Base-by-base conservation (phyloP, 2,329 filamentous ascomycete species). In the Alternaria sp. region DNA sequence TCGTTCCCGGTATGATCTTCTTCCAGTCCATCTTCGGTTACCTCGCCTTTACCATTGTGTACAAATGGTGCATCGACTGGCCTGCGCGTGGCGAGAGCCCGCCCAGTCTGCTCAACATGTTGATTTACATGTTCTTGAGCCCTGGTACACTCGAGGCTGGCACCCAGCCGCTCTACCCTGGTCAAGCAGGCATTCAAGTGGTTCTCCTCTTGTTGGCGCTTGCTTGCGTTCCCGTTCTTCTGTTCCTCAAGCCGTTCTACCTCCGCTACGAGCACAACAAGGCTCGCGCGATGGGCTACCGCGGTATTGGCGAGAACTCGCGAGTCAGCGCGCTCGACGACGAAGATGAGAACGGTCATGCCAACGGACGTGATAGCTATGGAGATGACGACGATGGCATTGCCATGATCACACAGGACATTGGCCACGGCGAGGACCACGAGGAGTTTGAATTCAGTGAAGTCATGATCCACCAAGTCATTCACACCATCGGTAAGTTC, bases 21-120 rank as follows among this genome's bases (percentile, higher is more conserved):
- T 98, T 99, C 88, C 96, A 99, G 84, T 90, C 93, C 68, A 99
- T 99, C 78, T 99, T 99, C 71, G 96, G 96, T 55, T 99, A 99
- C 78, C 88, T 99, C 18, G 92, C 97, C 51, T 85, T 97, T 76
- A 93, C 92, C 75, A 97, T 99, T 76, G 83, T 99, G 72, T 98
- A 96, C 87, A 99, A 99, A 83, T 99, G 96, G 96, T 91, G 88
- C 10, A 87, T 97, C 41, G 90, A 99, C 80, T 99, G 96, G 96
- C 83, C 83, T 51, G 88, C 85, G 11, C 86, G 86, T 45, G 89
- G 85, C 44, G 79, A 86, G 71, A 86, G 88, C 66, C 93, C 96
- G 2, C 96, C 96, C 3, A 93, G 94, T 75, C 86, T 99, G 64
- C 84, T 99, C 66, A 99, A 99, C 87, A 98, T 98, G 95, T 86